phyloP scores from a whole-genome alignment of 2,329 filamentous ascomycete species.

The Ceratocystis papillata region DNA sequence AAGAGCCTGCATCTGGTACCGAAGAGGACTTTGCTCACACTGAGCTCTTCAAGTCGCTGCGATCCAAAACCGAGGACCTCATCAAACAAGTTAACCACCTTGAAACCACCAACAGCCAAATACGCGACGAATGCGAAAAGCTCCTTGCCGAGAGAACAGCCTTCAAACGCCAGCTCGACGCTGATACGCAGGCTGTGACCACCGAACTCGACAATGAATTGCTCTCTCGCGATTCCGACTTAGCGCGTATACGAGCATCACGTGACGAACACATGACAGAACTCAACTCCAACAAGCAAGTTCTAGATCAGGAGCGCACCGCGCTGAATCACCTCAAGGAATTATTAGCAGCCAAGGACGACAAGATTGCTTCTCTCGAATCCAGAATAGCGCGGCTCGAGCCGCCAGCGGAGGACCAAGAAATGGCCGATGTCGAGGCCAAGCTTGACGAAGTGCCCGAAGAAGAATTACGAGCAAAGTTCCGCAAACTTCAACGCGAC shows the following conservation, averaged over 20 bases:
- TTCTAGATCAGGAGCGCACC: constrained; percentile 62
- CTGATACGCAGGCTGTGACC: constrained; percentile 61
- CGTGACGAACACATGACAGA: constrained; percentile 82
- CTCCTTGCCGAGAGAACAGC: constrained; percentile 73
- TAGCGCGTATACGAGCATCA: constrained; percentile 71
- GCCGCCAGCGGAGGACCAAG: constrained; percentile 38
- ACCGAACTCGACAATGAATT: constrained; percentile 74
- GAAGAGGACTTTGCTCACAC: constrained; percentile 93
- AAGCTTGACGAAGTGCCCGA: constrained; percentile 49
- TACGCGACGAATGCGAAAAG: constrained; percentile 77
- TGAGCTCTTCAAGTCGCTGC: constrained; percentile 86
- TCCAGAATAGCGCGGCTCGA: constrained; percentile 65
- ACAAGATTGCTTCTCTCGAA: constrained; percentile 71
- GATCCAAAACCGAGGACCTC: constrained; percentile 80
- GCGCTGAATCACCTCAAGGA: constrained; percentile 68
- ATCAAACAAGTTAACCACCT: constrained; percentile 86
- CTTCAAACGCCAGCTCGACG: constrained; percentile 70
- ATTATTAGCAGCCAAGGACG: constrained; percentile 65
- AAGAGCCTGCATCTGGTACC: constrained; percentile 54
- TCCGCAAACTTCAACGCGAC: constrained; percentile 64
- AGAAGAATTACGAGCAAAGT: constrained; percentile 64
- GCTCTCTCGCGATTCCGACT: constrained; percentile 67
- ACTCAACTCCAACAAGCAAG: constrained; percentile 64
- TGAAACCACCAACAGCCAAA: constrained; percentile 74
- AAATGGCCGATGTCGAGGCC: constrained; percentile 33